phyloP scores from a whole-genome alignment of 352 stramenopile genomes.

The Peronospora tabacina region DNA sequence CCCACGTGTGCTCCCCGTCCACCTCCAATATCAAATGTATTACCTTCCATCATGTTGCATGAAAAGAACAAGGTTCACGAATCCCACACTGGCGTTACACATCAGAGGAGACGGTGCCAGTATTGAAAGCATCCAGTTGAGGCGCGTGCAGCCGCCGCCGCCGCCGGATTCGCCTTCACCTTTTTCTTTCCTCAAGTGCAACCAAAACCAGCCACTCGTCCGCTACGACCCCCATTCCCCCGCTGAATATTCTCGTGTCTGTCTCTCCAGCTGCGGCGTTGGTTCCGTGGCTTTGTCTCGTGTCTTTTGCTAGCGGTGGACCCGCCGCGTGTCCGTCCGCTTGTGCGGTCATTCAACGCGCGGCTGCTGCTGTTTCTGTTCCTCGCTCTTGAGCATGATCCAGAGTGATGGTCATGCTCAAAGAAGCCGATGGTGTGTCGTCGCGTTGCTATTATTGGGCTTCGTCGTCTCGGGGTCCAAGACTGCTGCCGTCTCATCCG shows the following conservation, averaged over 20 bases:
- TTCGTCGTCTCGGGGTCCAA: not conserved
- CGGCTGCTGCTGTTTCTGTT: conserved; percentile 2
- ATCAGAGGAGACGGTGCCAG: conserved; percentile 12
- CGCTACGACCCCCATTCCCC: no score
- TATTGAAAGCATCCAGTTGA: conserved; percentile 19
- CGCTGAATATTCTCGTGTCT: no score
- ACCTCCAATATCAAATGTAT: not conserved
- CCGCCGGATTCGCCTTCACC: conserved; percentile 1
- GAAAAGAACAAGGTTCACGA: not conserved
- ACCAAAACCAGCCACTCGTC: conserved; percentile 3
- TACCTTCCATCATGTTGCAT: not conserved
- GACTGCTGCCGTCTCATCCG: conserved; percentile 18
- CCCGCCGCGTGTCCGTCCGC: conserved; percentile 19
- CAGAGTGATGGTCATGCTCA: conserved; percentile 9
- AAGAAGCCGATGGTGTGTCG: conserved; percentile 9
- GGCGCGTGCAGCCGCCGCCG: conserved; percentile 6
- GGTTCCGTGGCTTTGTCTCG: conserved; percentile 14
- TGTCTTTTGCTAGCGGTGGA: conserved; percentile 9
- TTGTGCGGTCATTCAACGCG: conserved; percentile 10
- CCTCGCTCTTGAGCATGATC: conserved; percentile 14
- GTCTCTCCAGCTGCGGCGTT: conserved; percentile 12
- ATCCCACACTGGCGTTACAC: conserved; percentile 12
- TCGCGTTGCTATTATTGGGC: conserved; percentile 3
- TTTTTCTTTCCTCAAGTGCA: conserved; percentile 4
- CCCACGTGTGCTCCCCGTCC: not conserved